These are phyloP conservation scores for Microsporum audouinii DNA, from an alignment of 2,329 filamentous ascomycete genomes.

Conservation along the genomic window DNA sequence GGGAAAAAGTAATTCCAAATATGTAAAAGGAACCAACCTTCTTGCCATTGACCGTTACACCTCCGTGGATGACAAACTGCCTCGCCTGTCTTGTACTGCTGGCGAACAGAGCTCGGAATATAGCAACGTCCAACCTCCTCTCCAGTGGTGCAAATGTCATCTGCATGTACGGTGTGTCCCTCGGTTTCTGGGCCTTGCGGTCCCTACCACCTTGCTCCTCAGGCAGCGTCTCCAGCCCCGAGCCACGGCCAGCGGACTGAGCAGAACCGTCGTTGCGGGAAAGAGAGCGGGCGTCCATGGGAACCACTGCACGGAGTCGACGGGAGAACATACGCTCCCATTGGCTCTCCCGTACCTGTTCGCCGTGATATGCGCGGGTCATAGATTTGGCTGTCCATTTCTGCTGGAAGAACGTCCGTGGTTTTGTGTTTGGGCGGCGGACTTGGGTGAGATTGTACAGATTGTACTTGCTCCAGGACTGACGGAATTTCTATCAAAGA, in stretches of 20 bases:
- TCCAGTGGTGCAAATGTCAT: constrained; percentile 93
- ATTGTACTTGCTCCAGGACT: constrained; percentile 97
- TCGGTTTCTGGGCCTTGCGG: constrained; percentile 37
- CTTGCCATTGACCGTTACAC: constrained; percentile 91
- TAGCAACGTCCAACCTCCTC: constrained; percentile 80
- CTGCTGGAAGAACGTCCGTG: constrained; percentile 83
- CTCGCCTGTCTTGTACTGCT: constrained; percentile 86
- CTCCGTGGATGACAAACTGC: constrained; percentile 86
- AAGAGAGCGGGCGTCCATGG: constrained; percentile 72
- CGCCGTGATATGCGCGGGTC: constrained; percentile 82
- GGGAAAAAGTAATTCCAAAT: neutral
- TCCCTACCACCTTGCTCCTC: neutral
- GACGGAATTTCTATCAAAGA: constrained; percentile 64
- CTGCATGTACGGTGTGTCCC: constrained; percentile 64
- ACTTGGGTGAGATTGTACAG: constrained; percentile 70
- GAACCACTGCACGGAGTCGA: constrained; percentile 67
- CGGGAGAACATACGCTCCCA: constrained; percentile 90
- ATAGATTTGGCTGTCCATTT: constrained; percentile 88
- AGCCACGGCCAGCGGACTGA: constrained; percentile 71
- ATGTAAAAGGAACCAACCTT: constrained; percentile 46
- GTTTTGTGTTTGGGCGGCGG: constrained; percentile 34
- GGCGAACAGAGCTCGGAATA: constrained; percentile 87
- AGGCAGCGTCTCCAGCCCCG: constrained; percentile 44
- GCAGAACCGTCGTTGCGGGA: constrained; percentile 71
- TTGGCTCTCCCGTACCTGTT: constrained; percentile 82